Evolutionary conservation across 1,284 basidiomycete species (phyloP), one percentile per base, ranked within the genome.

Genomic region (Boletellus sp.): DNA sequence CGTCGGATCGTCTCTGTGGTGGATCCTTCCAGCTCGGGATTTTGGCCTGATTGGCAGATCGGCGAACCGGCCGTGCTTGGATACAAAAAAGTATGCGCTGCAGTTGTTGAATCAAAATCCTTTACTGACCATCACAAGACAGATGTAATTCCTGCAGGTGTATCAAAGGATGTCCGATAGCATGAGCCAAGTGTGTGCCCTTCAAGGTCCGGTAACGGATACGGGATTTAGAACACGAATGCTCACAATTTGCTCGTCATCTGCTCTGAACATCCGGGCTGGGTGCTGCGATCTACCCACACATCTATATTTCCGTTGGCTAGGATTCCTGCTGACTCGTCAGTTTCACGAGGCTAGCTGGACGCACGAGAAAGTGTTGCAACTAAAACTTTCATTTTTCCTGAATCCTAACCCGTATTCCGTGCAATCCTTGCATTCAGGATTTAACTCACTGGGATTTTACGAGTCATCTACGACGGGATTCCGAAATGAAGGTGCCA

Each of bases 1-100:
- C 3, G 30, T 8, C 28, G 28, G 28, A 28, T 28, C 28, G 28
- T 32, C 30, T 15, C 30, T 30, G 30, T 2, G 50, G n/a, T 4
- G 35, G 30, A 57, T 60, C 54, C 37, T 28, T 37, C 30, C 6
- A n/a, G 7, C 11, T 49, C 26, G 6, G 22, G 28, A n/a, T 15
- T 37, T 36, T 35, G 24, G 5, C 8, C 35, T 1, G 47, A 47
- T 49, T 16, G 15, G 3, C n/a, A 33, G 24, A 18, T 42, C 39
- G 24, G n/a, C 30, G 35, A 45, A 22, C 1, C 16, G 36, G 18
- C 36, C 15, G 6, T 30, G 16, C 15, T 24, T 16, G 5, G n/a
- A n/a, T n/a, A n/a, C n/a, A n/a, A n/a, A 40, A 18, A 24, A 33
- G 44, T 50, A 24, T 5, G 26, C 10, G 10, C n/a, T 30, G 18